Evolutionary conservation across 176 grass and related monocot genomes (phyloP).

Genomic region (Hyparrhenia diplandra): DNA sequence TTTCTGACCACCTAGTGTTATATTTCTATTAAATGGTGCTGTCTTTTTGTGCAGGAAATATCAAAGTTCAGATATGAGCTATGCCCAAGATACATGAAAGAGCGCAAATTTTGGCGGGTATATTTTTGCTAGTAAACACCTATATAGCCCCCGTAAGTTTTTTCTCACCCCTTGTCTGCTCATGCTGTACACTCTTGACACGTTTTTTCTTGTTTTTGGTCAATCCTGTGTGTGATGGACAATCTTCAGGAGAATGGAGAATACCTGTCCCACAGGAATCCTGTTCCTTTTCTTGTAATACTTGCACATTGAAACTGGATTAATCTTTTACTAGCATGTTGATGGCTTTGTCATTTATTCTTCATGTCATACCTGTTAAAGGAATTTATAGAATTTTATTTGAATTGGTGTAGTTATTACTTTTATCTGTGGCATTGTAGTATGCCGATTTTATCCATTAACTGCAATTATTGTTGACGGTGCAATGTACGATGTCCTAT

Average conservation of each 20-base stretch:
- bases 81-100: slow-evolving; percentile 98
- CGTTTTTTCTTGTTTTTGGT: neutral
- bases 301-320: too few relatives aligned
- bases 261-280: too few relatives aligned
- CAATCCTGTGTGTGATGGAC: neutral
- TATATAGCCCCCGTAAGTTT: slow-evolving; percentile 77
- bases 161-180: neutral
- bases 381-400: slow-evolving; percentile 5
- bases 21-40: neutral
- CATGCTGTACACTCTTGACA: neutral
- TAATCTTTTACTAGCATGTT: neutral
- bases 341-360: neutral
- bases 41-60: slow-evolving; percentile 74
- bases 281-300: too few relatives aligned
- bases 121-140: slow-evolving; percentile 91
- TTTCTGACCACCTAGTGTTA: neutral
- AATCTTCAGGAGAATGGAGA: neutral
- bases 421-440: neutral
- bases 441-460: neutral
- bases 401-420: neutral
- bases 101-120: slow-evolving; percentile 95
- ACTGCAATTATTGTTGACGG: neutral
- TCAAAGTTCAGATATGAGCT: slow-evolving; percentile 99
- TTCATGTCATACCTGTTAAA: neutral
- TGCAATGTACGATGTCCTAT: neutral